phyloP scores from a whole-genome alignment of 1,284 basidiomycete genomes.

The Taiwanofungus camphoratus region DNA sequence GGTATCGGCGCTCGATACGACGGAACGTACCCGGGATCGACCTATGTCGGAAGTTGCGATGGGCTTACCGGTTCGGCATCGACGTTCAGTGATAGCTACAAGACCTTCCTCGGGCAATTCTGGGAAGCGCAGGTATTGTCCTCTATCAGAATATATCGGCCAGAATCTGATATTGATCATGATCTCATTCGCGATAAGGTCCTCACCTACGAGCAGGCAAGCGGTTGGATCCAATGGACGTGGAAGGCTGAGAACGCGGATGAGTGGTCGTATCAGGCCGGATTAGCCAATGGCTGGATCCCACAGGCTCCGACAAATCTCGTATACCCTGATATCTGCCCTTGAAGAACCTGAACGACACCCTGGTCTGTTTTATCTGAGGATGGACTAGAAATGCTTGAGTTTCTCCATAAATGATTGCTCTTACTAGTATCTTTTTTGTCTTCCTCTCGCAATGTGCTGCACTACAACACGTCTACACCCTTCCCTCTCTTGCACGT shows the following conservation, averaged over 20 bases:
- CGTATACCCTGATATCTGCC: slow-evolving; percentile 48
- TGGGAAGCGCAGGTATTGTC: slow-evolving; percentile 75
- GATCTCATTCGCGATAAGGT: slow-evolving; percentile 23
- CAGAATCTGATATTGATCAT: not conserved
- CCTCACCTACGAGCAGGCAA: slow-evolving; percentile 54
- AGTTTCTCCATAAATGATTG: too few species aligned
- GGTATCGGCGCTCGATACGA: slow-evolving; percentile 73
- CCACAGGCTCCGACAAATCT: slow-evolving; percentile 53
- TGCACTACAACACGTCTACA: too few species aligned
- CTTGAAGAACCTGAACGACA: slow-evolving; percentile 23
- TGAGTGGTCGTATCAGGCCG: slow-evolving; percentile 75
- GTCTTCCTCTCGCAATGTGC: too few species aligned
- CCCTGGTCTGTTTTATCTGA: too few species aligned
- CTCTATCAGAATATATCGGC: not conserved
- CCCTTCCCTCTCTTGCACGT: too few species aligned
- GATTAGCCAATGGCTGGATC: slow-evolving; percentile 80
- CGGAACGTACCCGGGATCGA: slow-evolving; percentile 65
- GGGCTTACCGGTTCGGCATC: slow-evolving; percentile 68
- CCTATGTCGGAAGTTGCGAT: slow-evolving; percentile 65
- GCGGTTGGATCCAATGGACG: slow-evolving; percentile 70
- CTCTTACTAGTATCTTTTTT: too few species aligned
- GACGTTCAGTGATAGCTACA: slow-evolving; percentile 74
- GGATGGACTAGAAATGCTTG: too few species aligned
- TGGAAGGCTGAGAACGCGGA: slow-evolving; percentile 61
- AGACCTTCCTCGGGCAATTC: slow-evolving; percentile 74